Conservation (phyloP, 2,329 filamentous ascomycete genomes). For the Tolypocladium ophioglossoides region DNA sequence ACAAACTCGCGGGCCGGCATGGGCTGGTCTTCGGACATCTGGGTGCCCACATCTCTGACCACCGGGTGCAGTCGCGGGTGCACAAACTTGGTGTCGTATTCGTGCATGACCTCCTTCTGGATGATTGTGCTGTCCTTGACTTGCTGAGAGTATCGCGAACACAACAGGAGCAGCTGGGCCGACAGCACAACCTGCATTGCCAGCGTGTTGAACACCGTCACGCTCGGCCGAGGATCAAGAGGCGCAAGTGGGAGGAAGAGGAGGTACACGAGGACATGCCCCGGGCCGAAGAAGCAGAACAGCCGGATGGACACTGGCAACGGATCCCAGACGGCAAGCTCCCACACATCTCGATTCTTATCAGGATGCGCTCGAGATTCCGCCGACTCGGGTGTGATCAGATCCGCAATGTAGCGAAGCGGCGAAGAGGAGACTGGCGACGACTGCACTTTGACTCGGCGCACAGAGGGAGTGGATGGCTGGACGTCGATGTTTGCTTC, state of each 20-base stretch:
- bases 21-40: constrained; percentile 48
- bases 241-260: constrained; percentile 71
- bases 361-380: constrained; percentile 78
- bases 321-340: constrained; percentile 88
- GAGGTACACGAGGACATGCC: constrained; percentile 85
- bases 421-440: constrained; percentile 71
- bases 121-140: constrained; percentile 75
- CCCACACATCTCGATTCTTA: constrained; percentile 81
- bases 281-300: constrained; percentile 86
- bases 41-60: constrained; percentile 68
- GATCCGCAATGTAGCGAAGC: constrained; percentile 58
- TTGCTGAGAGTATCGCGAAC: constrained; percentile 69
- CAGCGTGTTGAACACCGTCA: constrained; percentile 77
- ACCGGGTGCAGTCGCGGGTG: constrained; percentile 78
- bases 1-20: constrained; percentile 33
- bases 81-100: constrained; percentile 94
- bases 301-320: constrained; percentile 71
- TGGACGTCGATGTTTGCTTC: constrained; percentile 69
- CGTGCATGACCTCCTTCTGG: constrained; percentile 83
- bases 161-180: constrained; percentile 63
- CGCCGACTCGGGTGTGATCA: constrained; percentile 60
- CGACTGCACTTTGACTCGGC: constrained; percentile 79
- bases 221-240: constrained; percentile 70
- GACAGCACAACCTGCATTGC: constrained; percentile 66
- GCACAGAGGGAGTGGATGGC: constrained; percentile 74